Conservation (phyloP, 2,329 filamentous ascomycete species). For the Beauveria rudraprayagi region DNA sequence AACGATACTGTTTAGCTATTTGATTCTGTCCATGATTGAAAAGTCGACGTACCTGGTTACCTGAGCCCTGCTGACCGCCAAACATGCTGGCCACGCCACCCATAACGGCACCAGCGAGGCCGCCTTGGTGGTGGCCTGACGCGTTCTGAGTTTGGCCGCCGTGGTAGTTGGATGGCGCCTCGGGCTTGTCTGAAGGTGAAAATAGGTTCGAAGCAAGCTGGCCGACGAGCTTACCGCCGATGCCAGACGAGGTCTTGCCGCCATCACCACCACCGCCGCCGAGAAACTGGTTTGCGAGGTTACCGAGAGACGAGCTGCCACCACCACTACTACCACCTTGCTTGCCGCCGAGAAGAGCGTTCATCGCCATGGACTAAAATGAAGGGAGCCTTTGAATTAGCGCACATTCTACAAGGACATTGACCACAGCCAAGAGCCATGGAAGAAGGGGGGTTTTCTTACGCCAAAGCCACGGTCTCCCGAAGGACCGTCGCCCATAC, state of each 20-base stretch:
- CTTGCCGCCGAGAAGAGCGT: constrained; percentile 45
- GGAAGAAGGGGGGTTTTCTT: constrained; percentile 28
- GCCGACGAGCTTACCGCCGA: constrained; percentile 48
- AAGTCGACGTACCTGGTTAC: constrained; percentile 25
- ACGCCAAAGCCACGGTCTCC: constrained; percentile 59
- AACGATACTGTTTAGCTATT: constrained; percentile 25
- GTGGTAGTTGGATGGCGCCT: constrained; percentile 39
- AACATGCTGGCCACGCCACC: constrained; percentile 48
- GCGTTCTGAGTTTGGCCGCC: constrained; percentile 34
- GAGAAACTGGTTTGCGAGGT: constrained; percentile 40
- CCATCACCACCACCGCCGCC: constrained; percentile 27
- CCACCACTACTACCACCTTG: constrained; percentile 29
- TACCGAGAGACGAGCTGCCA: constrained; percentile 34
- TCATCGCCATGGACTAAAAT: constrained; percentile 50
- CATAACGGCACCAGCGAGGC: constrained; percentile 45
- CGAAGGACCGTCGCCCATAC: constrained; percentile 40
- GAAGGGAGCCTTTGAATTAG: neutral
- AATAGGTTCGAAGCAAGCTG: constrained; percentile 49
- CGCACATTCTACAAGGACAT: neutral
- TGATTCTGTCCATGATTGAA: constrained; percentile 1
- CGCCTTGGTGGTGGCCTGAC: constrained; percentile 32
- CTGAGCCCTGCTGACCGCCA: constrained; percentile 36
- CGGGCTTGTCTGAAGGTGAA: constrained; percentile 40
- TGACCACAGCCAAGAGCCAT: neutral
- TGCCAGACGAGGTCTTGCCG: constrained; percentile 29